These are phyloP conservation scores for Auxenochlorella protothecoides DNA, from an alignment of 139 green algal species.

Conservation along the genomic window DNA sequence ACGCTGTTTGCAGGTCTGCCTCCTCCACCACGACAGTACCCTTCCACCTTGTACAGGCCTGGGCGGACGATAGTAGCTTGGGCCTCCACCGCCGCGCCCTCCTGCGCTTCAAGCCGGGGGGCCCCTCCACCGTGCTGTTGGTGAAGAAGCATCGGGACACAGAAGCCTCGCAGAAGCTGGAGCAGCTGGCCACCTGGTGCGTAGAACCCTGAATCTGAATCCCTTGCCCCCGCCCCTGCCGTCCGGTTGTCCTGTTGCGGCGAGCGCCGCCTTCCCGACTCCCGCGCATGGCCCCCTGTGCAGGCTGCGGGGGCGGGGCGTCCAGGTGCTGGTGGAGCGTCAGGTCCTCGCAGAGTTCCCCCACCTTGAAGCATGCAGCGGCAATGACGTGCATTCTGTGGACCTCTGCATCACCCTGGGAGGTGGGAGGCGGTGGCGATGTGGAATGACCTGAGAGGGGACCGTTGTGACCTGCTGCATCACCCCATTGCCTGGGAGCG, in stretches of 20 bases:
- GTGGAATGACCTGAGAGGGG: no score
- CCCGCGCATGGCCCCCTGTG: background rate
- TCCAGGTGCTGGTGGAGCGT: constrained; percentile 64
- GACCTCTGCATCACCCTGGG: constrained; percentile 77
- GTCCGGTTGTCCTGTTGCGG: background rate
- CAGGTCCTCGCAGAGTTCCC: constrained; percentile 45
- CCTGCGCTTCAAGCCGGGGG: constrained; percentile 40
- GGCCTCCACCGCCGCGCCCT: constrained; percentile 38
- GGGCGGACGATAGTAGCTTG: constrained; percentile 15
- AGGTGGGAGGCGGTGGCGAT: constrained; percentile 29
- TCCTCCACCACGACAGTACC: no score
- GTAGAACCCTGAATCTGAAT: background rate
- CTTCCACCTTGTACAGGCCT: background rate
- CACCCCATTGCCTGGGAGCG: no score
- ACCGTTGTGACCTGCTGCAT: no score
- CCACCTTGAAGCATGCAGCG: constrained; percentile 22
- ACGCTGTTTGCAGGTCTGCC: no score
- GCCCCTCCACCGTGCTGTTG: constrained; percentile 49
- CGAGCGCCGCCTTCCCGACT: no score
- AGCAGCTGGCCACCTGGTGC: constrained; percentile 61
- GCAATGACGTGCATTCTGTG: constrained; percentile 5
- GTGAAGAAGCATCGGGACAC: constrained; percentile 64
- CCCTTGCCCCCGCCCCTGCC: no score
- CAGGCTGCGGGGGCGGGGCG: constrained; percentile 27
- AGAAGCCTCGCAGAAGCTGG: constrained; percentile 36